Percentiles rank a stretch among this genome's conserved stretches.
Evolutionary conservation across 805 yeast species (phyloP).

Genomic region (Ogataea pignaliae): DNA sequence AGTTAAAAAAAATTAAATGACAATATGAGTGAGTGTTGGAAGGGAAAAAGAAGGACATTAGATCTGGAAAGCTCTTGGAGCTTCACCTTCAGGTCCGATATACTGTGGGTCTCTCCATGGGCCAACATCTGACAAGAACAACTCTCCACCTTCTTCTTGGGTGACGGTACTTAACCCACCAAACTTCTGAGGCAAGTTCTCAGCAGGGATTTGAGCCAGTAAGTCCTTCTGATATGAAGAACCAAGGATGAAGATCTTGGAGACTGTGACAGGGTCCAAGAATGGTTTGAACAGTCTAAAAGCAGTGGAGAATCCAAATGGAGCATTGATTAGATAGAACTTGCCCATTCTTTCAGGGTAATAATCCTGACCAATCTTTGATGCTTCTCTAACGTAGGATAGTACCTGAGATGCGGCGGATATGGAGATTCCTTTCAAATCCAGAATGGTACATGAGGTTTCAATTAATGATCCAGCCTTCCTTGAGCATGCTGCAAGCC

Average conservation of each 20-base stretch:
- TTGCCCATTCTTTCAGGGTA: slow-evolving; percentile 99
- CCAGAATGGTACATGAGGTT: slow-evolving; percentile 95
- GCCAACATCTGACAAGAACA: slow-evolving; percentile 85
- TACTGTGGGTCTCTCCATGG: slow-evolving; percentile 93
- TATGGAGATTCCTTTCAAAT: slow-evolving; percentile 89
- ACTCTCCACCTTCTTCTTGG: slow-evolving; percentile 64
- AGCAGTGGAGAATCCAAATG: slow-evolving; percentile 94
- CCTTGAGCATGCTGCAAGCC: slow-evolving; percentile 95
- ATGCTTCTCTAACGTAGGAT: slow-evolving; percentile 87
- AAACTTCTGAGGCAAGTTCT: slow-evolving; percentile 84
- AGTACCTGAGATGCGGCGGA: slow-evolving; percentile 80
- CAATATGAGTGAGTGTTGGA: neutral
- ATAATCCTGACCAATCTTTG: slow-evolving; percentile 91
- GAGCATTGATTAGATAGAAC: slow-evolving; percentile 92
- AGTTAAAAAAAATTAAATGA: neutral
- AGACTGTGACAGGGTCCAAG: slow-evolving; percentile 95
- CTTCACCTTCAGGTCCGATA: slow-evolving; percentile 95
- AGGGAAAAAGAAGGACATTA: neutral
- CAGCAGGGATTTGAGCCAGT: slow-evolving; percentile 87
- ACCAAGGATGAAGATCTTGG: slow-evolving; percentile 87
- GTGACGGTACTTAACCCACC: slow-evolving; percentile 75
- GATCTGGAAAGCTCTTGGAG: slow-evolving; percentile 53
- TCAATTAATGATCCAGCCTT: slow-evolving; percentile 73
- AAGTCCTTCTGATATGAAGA: slow-evolving; percentile 74
- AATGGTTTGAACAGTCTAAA: slow-evolving; percentile 89